A percentile compares a stretch with the other conserved stretches of the same genome.
Conservation (phyloP, 1,139 yeast species). For the Candida tunisiensis region DNA sequence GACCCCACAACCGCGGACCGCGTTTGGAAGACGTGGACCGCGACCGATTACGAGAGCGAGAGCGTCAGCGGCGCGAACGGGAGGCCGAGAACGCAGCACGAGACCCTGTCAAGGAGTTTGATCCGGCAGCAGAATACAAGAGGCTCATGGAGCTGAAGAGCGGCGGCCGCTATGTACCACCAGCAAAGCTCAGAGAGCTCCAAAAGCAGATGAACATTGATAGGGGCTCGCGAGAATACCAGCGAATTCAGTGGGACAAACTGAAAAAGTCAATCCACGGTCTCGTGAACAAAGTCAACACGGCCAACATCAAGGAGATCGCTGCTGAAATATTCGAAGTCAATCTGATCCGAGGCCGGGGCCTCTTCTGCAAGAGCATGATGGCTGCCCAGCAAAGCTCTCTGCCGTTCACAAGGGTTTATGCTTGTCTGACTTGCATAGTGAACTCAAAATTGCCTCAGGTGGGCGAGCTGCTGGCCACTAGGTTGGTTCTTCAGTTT, state of each 20-base stretch:
- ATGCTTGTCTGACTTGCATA: constrained; percentile 41
- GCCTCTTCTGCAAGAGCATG: constrained; percentile 36
- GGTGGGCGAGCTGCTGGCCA: constrained; percentile 41
- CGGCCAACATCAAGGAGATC: constrained; percentile 30
- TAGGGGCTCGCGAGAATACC: constrained; percentile 21
- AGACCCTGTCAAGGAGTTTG: constrained; percentile 5
- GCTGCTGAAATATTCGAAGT: constrained; percentile 32
- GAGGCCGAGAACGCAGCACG: constrained; percentile 3
- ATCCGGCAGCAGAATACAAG: constrained; percentile 22
- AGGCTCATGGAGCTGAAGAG: constrained; percentile 23
- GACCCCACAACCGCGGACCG: neutral
- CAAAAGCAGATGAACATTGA: constrained; percentile 21
- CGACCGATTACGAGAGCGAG: constrained; percentile 12
- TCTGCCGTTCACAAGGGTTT: constrained; percentile 28
- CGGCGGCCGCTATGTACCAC: constrained; percentile 36
- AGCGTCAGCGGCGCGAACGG: constrained; percentile 12
- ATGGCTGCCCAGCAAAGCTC: constrained; percentile 38
- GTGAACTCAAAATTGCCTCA: constrained; percentile 55
- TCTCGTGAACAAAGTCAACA: constrained; percentile 28
- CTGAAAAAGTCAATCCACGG: constrained; percentile 32
- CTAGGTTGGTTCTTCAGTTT: constrained; percentile 43
- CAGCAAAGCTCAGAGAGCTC: constrained; percentile 29
- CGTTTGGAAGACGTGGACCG: constrained; percentile 10
- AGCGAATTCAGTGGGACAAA: constrained; percentile 37
- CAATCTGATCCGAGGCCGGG: constrained; percentile 45